phyloP scores from a whole-genome alignment of 1,284 basidiomycete genomes.

The Veloporphyrellus conicus region DNA sequence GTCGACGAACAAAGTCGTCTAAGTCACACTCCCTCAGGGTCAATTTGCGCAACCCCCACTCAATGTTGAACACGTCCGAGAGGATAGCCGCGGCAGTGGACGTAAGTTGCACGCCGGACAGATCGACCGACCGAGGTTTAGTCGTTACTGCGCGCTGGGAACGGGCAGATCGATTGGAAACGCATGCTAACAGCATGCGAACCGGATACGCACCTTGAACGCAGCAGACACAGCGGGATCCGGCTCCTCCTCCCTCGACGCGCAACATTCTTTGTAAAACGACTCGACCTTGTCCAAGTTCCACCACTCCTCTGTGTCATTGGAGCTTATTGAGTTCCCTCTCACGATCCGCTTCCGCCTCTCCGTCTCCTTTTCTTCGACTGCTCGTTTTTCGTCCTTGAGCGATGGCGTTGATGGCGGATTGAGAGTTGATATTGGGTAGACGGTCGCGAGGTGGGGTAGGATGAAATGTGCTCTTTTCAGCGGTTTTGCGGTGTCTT shows the following conservation, averaged over 20 bases:
- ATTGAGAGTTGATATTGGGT: constrained; percentile 77
- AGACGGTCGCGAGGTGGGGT: constrained; percentile 76
- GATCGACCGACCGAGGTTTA: constrained; percentile 66
- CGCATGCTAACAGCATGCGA: no score
- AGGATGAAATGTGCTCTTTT: constrained; percentile 84
- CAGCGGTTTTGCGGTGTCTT: constrained; percentile 51
- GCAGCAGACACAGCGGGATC: constrained; percentile 64
- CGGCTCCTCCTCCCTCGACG: constrained; percentile 68
- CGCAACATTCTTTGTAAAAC: constrained; percentile 79
- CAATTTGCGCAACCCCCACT: constrained; percentile 83
- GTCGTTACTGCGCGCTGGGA: constrained; percentile 50
- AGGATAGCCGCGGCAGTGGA: constrained; percentile 70
- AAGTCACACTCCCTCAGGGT: constrained; percentile 78
- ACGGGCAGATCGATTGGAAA: constrained; percentile 5
- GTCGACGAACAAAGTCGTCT: constrained; percentile 60
- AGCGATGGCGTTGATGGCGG: constrained; percentile 74
- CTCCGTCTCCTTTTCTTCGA: constrained; percentile 65
- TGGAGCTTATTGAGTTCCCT: constrained; percentile 43
- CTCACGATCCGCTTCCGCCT: constrained; percentile 57
- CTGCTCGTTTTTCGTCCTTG: constrained; percentile 68
- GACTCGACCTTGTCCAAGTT: constrained; percentile 73
- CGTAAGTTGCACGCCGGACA: constrained; percentile 74
- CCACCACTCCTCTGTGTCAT: constrained; percentile 65
- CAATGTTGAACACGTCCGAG: constrained; percentile 83
- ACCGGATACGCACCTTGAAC: constrained; percentile 48